Evolutionary conservation across 2,329 filamentous ascomycete genomes (phyloP).

Genomic region (Colletotrichum liaoningense): DNA sequence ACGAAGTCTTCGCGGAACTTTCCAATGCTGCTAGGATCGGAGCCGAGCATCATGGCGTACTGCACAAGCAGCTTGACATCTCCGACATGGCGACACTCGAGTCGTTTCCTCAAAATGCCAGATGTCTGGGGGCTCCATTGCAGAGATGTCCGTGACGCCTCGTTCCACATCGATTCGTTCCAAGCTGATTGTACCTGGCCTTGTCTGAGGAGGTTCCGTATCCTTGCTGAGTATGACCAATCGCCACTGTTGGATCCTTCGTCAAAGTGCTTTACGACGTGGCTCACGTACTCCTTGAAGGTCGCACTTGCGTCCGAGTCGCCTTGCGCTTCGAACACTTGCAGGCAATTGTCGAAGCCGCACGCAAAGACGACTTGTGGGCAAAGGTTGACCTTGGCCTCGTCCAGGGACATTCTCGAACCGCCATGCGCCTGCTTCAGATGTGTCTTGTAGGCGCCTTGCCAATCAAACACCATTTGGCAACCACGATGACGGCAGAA

Average conservation of each 20-base stretch:
- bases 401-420: conserved; percentile 53
- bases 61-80: conserved; percentile 52
- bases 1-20: conserved; percentile 48
- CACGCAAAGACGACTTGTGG: conserved; percentile 61
- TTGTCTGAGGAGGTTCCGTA: conserved; percentile 58
- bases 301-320: conserved; percentile 52
- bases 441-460: conserved; percentile 59
- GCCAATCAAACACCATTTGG: conserved; percentile 59
- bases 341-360: conserved; percentile 56
- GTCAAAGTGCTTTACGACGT: conserved; percentile 60
- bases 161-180: conserved; percentile 49
- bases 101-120: conserved; percentile 53
- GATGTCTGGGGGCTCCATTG: conserved; percentile 56
- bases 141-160: conserved; percentile 47
- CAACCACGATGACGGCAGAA: conserved; percentile 57
- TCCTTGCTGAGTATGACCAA: conserved; percentile 57
- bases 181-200: conserved; percentile 49
- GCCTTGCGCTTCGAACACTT: conserved; percentile 55
- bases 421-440: conserved; percentile 57
- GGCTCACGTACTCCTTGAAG: conserved; percentile 58
- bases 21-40: conserved; percentile 42
- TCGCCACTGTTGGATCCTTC: conserved; percentile 51
- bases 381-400: conserved; percentile 56
- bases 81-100: conserved; percentile 58
- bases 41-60: conserved; percentile 52